Percentiles rank a stretch among this genome's conserved stretches.
Evolutionary conservation across 208 protist genomes (phyloP).

Genomic region (Trypanosoma cruzi): DNA sequence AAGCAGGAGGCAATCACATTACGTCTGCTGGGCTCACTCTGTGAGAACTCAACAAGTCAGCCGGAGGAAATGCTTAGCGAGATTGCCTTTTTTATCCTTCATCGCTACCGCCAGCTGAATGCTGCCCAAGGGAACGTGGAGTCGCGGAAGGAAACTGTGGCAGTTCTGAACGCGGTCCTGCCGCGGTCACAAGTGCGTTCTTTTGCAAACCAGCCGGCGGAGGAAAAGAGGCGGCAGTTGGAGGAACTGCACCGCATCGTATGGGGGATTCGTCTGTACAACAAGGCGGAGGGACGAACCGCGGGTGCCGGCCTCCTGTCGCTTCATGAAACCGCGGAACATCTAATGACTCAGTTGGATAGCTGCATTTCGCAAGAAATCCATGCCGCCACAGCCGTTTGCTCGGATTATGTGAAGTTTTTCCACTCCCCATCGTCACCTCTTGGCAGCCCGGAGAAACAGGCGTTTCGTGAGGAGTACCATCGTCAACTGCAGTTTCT

Average conservation of each 20-base stretch:
- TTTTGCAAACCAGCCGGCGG: conserved; percentile 71
- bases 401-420: conserved; percentile 37
- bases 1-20: conserved; percentile 71
- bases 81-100: conserved; percentile 68
- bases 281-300: conserved; percentile 59
- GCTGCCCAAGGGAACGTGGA: conserved; percentile 24
- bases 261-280: conserved; percentile 90
- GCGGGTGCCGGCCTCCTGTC: conserved; percentile 46
- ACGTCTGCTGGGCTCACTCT: conserved; percentile 53
- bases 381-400: conserved; percentile 16
- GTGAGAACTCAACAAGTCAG: conserved; percentile 44
- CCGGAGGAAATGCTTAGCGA: conserved; percentile 74
- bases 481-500: conserved; percentile 61
- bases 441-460: conserved; percentile 23
- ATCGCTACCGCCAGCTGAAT: conserved; percentile 52
- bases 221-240: conserved; percentile 78
- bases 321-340: conserved; percentile 37
- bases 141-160: conserved; percentile 56
- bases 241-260: conserved; percentile 87
- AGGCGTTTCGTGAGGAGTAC: conserved; percentile 70
- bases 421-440: conserved; percentile 60
- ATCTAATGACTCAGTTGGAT: conserved; percentile 33
- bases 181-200: conserved; percentile 55
- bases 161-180: conserved; percentile 72
- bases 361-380: conserved; percentile 27